Percentiles rank a stretch among this genome's conserved stretches.
Evolutionary conservation across 352 stramenopile genomes (phyloP).

Genomic region (Pythium angustatum): DNA sequence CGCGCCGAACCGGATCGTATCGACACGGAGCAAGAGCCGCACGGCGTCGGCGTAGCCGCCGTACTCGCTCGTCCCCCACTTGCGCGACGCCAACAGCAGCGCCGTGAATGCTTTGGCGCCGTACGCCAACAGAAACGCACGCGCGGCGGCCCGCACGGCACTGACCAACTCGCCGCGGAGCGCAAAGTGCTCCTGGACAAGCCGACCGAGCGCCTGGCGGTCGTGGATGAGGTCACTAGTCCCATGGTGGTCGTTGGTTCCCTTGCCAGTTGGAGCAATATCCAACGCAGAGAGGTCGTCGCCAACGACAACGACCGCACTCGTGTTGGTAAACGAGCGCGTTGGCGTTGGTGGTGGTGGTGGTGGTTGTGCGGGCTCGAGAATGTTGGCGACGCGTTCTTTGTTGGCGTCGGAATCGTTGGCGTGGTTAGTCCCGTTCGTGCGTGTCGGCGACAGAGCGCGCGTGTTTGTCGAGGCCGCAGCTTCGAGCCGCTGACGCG

Average conservation of each 20-base stretch:
- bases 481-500: constrained; percentile 7
- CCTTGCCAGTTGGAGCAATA: not conserved
- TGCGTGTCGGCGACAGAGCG: not conserved
- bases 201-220: constrained; percentile 6
- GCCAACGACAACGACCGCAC: constrained; percentile 9
- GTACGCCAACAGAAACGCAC: constrained; percentile 69
- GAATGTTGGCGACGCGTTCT: constrained; percentile 1
- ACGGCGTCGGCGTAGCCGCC: constrained; percentile 70
- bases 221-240: constrained; percentile 2
- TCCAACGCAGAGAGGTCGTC: constrained; percentile 13
- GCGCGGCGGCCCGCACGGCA: constrained; percentile 37
- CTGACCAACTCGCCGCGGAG: constrained; percentile 26
- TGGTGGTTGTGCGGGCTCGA: constrained; percentile 6
- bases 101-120: constrained; percentile 83
- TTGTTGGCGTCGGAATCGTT: constrained; percentile 4
- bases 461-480: not conserved
- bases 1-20: constrained; percentile 77
- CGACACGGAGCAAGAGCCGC: constrained; percentile 57
- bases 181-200: constrained; percentile 18
- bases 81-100: constrained; percentile 71
- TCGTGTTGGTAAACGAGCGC: not conserved
- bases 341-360: not conserved
- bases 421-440: not conserved
- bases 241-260: not conserved
- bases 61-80: constrained; percentile 77